Evolutionary conservation across 441 rosid genomes (phyloP).

Genomic region (Biscutella laevigata): DNA sequence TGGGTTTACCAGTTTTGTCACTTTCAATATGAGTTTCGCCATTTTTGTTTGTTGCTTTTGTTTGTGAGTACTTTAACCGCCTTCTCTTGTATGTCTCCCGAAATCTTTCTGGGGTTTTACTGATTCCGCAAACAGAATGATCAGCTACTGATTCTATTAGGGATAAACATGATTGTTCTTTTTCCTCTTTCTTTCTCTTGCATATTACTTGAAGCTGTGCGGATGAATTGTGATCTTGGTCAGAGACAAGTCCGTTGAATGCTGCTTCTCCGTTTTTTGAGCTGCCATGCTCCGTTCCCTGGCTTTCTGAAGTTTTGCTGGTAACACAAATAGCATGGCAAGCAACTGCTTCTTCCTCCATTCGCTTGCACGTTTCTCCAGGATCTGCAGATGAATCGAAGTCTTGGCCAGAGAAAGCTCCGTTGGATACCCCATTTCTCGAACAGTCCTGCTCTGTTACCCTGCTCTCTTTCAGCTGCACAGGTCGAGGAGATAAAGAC

Average conservation of each 20-base stretch:
- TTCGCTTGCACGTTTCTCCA: slow-evolving; percentile 15
- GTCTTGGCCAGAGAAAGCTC: slow-evolving; percentile 1
- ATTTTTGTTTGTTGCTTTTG: slow-evolving; percentile 13
- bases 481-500: slow-evolving; percentile 27
- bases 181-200: slow-evolving; percentile 14
- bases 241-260: slow-evolving; percentile 7
- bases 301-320: slow-evolving; percentile 10
- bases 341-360: slow-evolving; percentile 13
- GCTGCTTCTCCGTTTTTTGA: slow-evolving; percentile 1
- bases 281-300: slow-evolving; percentile 19
- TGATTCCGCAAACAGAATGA: slow-evolving; percentile 8
- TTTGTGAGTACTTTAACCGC: slow-evolving; percentile 3
- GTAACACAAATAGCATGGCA: slow-evolving; percentile 13
- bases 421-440: slow-evolving; percentile 5
- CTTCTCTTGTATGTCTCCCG: slow-evolving; percentile 31
- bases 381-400: slow-evolving; percentile 14
- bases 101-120: slow-evolving; percentile 26
- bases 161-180: no score
- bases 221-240: slow-evolving; percentile 12
- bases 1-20: slow-evolving; percentile 22
- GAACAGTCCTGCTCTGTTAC: slow-evolving; percentile 21
- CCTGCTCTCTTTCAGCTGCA: slow-evolving; percentile 14
- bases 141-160: slow-evolving; percentile 13
- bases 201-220: slow-evolving; percentile 21
- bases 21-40: slow-evolving; percentile 7